These are phyloP conservation scores for Diplocarpon rosae DNA, from an alignment of 2,329 filamentous ascomycete species.

Conservation along the genomic window DNA sequence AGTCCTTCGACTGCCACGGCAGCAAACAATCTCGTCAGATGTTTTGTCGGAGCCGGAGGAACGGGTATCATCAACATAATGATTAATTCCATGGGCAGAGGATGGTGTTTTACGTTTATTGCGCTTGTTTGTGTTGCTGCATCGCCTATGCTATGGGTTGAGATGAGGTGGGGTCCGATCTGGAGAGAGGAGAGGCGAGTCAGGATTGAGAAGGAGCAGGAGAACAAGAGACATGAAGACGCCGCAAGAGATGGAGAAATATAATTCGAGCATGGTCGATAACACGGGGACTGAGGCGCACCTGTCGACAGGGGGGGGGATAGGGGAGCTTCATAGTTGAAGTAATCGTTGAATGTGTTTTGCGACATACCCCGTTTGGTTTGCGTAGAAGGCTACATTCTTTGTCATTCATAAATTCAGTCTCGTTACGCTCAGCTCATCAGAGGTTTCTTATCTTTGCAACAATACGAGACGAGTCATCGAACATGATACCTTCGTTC, in stretches of 20 bases:
- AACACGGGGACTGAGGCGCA: not conserved
- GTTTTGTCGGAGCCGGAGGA: constrained; percentile 46
- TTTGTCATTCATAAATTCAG: too few relatives aligned
- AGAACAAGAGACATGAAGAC: constrained; percentile 16
- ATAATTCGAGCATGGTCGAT: constrained; percentile 1
- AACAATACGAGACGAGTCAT: too few relatives aligned
- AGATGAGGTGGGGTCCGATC: constrained; percentile 37
- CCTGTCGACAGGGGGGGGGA: too few relatives aligned
- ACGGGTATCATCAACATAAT: constrained; percentile 50
- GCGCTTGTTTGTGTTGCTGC: constrained; percentile 38
- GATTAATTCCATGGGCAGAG: constrained; percentile 44
- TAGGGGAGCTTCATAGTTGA: too few relatives aligned
- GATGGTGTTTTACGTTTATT: constrained; percentile 53
- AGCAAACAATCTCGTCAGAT: constrained; percentile 53
- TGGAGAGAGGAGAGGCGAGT: constrained; percentile 42
- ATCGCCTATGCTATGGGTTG: constrained; percentile 38
- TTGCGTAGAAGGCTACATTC: too few relatives aligned
- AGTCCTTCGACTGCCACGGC: constrained; percentile 52
- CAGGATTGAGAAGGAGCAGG: constrained; percentile 29
- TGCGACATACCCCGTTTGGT: too few relatives aligned
- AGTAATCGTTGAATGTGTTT: too few relatives aligned
- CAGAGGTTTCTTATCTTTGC: too few relatives aligned
- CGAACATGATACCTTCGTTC: too few relatives aligned
- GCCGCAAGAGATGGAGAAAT: constrained; percentile 1
- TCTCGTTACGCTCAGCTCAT: too few relatives aligned